A percentile compares a stretch with the other conserved stretches of the same genome.
These are phyloP conservation scores for Scutellaria baicalensis DNA, from an alignment of 257 asterid genomes.

Conservation along the genomic window DNA sequence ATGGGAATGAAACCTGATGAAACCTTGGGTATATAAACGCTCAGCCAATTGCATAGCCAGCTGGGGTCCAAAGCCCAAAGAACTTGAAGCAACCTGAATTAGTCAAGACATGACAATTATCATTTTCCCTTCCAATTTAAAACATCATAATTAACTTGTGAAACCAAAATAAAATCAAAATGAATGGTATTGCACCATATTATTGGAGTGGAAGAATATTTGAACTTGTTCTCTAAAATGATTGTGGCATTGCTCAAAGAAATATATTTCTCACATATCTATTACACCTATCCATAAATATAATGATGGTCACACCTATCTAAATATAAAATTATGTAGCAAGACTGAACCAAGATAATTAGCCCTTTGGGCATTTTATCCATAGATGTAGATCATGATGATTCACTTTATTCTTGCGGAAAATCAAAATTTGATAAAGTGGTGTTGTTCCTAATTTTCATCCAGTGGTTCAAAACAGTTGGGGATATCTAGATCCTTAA, in stretches of 20 bases:
- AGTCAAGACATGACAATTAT: conserved; percentile 10
- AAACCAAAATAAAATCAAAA: background rate
- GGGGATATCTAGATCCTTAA: background rate
- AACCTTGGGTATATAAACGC: conserved; percentile 92
- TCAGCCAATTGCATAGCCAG: conserved; percentile 92
- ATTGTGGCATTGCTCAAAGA: background rate
- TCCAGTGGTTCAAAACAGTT: background rate
- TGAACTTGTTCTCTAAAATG: background rate
- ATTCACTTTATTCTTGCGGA: background rate
- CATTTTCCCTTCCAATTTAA: background rate
- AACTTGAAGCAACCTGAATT: conserved; percentile 90
- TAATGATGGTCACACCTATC: background rate
- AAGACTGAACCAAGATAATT: background rate
- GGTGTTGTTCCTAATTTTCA: background rate
- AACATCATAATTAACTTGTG: background rate
- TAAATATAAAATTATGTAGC: background rate
- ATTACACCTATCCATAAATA: background rate
- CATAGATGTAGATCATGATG: background rate
- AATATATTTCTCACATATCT: background rate
- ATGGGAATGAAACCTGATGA: conserved; percentile 53
- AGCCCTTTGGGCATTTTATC: background rate
- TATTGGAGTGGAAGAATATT: background rate
- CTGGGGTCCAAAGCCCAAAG: conserved; percentile 88
- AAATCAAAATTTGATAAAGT: background rate
- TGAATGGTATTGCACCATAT: background rate